Base-by-base conservation (phyloP, 192 early-diverging fungal species). In the Backusella luteola region DNA sequence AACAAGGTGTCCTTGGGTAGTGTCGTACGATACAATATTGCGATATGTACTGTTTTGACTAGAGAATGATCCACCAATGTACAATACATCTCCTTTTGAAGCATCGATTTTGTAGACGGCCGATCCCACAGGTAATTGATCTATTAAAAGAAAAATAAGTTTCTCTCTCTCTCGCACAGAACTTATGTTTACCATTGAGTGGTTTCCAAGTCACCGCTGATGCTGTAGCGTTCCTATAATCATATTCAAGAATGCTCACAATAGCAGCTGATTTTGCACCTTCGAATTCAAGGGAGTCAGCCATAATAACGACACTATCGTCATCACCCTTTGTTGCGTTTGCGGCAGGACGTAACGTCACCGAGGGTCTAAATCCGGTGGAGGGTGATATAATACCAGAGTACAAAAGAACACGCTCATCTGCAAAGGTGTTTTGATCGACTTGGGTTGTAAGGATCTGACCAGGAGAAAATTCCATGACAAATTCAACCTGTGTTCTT, bases 11-110 rank as follows among this genome's bases (percentile, higher is more conserved):
- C 73, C 73, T 36, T 34, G 34, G 1, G 23, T 26, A 77, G 77
- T 76, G 77, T 88, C 76, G 83, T 91, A 92, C 70, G 80, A 75
- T 7, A 87, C 89, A 72, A 94, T 82, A 74, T 90, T 91, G 35
- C 68, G 73, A 74, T 84, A 90, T 9, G 34, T 44, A 7, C 76
- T 81, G 0, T 71, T 21, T 11, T 67, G 32, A 67, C 81, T 80
- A 41, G 73, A 66, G 52, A 93, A 93, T 14, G 77, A 77, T 11
- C 92, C 92, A 26, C 89, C 90, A 35, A 94, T 84, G 63, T 38
- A 81, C 7, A 41, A 73, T 56, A 77, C 52, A 2, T 83, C 80
- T 36, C 73, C 69, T 9, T 83, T 81, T 0, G 88, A 53, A 0
- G 79, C 74, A 76, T 83, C 77, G 0, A 88, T 80, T 15, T 84